phyloP scores from a whole-genome alignment of 805 yeast species.

The Torulaspora maleeae region DNA sequence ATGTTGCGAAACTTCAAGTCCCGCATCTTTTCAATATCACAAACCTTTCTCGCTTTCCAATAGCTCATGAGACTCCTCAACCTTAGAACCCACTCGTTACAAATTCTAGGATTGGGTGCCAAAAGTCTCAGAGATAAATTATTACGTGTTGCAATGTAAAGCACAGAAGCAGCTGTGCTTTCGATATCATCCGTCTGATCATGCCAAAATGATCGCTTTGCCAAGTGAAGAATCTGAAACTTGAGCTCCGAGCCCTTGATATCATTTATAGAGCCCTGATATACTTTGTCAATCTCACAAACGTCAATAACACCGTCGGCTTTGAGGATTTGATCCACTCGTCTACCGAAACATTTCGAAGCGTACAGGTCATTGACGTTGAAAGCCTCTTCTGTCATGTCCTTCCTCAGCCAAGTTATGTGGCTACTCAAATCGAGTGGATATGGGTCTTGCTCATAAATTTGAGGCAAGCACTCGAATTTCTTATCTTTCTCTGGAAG shows the following conservation, averaged over 20 bases:
- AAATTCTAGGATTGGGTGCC: slow-evolving; percentile 45
- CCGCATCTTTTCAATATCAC: slow-evolving; percentile 40
- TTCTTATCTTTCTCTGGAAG: slow-evolving; percentile 21
- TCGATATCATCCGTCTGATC: slow-evolving; percentile 16
- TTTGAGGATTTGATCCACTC: slow-evolving; percentile 48
- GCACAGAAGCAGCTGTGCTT: slow-evolving; percentile 41
- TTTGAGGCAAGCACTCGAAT: slow-evolving; percentile 31
- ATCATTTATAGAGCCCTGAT: slow-evolving; percentile 30
- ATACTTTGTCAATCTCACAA: slow-evolving; percentile 42
- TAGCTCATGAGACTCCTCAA: slow-evolving; percentile 45
- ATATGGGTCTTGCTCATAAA: slow-evolving; percentile 52
- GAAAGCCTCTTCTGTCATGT: slow-evolving; percentile 39
- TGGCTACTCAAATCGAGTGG: slow-evolving; percentile 47
- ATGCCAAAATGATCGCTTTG: slow-evolving; percentile 20
- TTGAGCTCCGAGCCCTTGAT: slow-evolving; percentile 23
- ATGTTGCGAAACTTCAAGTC: slow-evolving; percentile 44
- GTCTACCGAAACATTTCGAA: slow-evolving; percentile 59
- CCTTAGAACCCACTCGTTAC: slow-evolving; percentile 65
- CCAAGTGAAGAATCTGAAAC: slow-evolving; percentile 29
- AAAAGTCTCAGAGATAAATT: slow-evolving; percentile 48
- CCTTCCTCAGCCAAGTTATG: slow-evolving; percentile 56
- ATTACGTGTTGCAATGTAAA: slow-evolving; percentile 47
- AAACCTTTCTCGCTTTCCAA: slow-evolving; percentile 51
- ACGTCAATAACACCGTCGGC: slow-evolving; percentile 63
- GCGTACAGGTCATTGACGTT: slow-evolving; percentile 52